These are phyloP conservation scores for Leishmania amazonensis DNA, from an alignment of 208 protist genomes.

Conservation along the genomic window DNA sequence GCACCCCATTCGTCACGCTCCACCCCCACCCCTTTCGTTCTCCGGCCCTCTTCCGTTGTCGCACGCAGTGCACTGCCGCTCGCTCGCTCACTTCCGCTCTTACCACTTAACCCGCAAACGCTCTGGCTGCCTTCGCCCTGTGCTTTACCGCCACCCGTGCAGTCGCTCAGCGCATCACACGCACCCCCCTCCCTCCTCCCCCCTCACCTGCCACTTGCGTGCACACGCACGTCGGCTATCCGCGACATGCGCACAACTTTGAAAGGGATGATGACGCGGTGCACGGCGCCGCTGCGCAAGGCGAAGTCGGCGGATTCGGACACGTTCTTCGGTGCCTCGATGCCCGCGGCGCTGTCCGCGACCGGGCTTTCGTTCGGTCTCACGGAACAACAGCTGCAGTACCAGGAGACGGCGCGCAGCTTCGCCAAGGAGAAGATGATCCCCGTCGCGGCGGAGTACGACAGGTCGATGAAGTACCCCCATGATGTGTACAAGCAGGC, in stretches of 20 bases:
- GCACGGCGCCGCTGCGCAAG: constrained; percentile 22
- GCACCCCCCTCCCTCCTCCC: background rate
- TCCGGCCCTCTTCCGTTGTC: background rate
- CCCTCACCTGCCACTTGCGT: background rate
- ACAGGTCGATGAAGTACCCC: constrained; percentile 76
- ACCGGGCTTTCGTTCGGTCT: constrained; percentile 78
- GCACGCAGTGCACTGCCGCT: background rate
- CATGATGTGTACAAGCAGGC: constrained; percentile 80
- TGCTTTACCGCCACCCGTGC: background rate
- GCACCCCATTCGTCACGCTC: background rate
- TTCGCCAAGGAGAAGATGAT: constrained; percentile 85
- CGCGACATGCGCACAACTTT: background rate
- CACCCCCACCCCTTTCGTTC: background rate
- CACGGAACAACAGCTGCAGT: constrained; percentile 71
- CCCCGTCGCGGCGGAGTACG: constrained; percentile 70
- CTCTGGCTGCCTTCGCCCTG: background rate
- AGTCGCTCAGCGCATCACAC: background rate
- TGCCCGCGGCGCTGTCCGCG: constrained; percentile 21
- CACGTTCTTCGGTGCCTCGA: constrained; percentile 34
- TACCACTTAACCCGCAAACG: background rate
- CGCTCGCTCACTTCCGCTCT: background rate
- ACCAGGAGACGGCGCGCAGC: constrained; percentile 70
- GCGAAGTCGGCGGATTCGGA: constrained; percentile 9
- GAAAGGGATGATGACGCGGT: background rate
- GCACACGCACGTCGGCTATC: background rate